These are phyloP conservation scores for Pochonia chlamydosporia DNA, from an alignment of 2,329 filamentous ascomycete genomes.

Conservation along the genomic window DNA sequence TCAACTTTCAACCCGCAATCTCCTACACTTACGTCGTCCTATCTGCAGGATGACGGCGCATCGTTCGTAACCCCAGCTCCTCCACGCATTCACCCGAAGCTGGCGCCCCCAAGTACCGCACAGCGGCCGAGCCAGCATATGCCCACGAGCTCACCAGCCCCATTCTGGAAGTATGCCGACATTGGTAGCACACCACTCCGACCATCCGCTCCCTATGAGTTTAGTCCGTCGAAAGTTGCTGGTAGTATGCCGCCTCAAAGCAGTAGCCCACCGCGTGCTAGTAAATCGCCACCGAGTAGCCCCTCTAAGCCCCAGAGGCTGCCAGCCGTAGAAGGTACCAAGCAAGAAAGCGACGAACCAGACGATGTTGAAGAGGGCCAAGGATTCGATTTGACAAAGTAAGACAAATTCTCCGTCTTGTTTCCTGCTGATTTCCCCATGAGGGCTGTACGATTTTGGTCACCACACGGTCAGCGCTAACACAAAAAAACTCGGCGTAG, in stretches of 20 bases:
- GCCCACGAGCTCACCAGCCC: constrained; percentile 77
- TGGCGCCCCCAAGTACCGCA: constrained; percentile 74
- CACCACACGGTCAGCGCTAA: too few species aligned
- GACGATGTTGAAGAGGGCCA: constrained; percentile 39
- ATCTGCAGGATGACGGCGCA: constrained; percentile 52
- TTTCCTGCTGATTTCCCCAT: background rate
- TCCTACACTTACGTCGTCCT: constrained; percentile 56
- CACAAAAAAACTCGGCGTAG: constrained; percentile 27
- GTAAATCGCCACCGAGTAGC: constrained; percentile 48
- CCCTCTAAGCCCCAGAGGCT: constrained; percentile 38
- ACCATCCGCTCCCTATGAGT: constrained; percentile 42
- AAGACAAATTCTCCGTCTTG: constrained; percentile 15
- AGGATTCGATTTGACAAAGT: constrained; percentile 56
- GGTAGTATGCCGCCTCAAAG: constrained; percentile 41
- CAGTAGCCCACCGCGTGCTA: constrained; percentile 49
- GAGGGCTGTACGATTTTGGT: too few species aligned
- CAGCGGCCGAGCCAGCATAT: constrained; percentile 80
- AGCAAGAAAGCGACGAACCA: constrained; percentile 21
- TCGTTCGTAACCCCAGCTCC: constrained; percentile 69
- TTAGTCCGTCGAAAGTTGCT: constrained; percentile 51
- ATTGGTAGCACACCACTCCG: constrained; percentile 66
- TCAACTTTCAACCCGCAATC: constrained; percentile 50
- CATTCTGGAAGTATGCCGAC: constrained; percentile 84
- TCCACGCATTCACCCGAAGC: constrained; percentile 63
- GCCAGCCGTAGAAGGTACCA: constrained; percentile 12